Percentiles rank a stretch among this genome's conserved stretches.
These are phyloP conservation scores for Termitomyces sp. DNA, from an alignment of 1,284 basidiomycete genomes.

Conservation along the genomic window DNA sequence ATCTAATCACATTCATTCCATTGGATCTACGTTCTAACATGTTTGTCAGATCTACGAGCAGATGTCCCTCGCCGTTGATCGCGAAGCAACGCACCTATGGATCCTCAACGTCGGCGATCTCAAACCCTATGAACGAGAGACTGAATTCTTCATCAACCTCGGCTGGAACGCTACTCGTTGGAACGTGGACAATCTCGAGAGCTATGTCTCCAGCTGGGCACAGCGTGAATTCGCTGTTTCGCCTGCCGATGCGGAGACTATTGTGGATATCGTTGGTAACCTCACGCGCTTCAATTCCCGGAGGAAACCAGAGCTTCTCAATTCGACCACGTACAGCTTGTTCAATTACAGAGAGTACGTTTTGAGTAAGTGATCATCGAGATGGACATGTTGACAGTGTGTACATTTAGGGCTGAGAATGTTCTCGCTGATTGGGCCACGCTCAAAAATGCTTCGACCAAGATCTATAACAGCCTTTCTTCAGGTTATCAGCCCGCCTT, in stretches of 20 bases:
- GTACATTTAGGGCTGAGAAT: conserved; percentile 46
- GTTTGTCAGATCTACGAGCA: conserved; percentile 51
- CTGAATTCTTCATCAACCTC: conserved; percentile 63
- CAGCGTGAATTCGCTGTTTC: conserved; percentile 58
- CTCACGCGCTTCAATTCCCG: conserved; percentile 58
- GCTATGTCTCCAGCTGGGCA: conserved; percentile 56
- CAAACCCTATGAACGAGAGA: conserved; percentile 68
- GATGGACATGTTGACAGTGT: not conserved
- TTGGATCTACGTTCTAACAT: not conserved
- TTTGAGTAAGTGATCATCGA: not conserved
- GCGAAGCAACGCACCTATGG: conserved; percentile 54
- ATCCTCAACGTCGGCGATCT: conserved; percentile 38
- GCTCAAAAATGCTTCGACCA: conserved; percentile 45
- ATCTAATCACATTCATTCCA: not conserved
- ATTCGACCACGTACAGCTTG: conserved; percentile 57
- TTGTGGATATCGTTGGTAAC: conserved; percentile 52
- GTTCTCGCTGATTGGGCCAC: conserved; percentile 46
- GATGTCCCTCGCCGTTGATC: conserved; percentile 54
- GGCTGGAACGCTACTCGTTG: conserved; percentile 57
- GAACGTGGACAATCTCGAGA: conserved; percentile 47
- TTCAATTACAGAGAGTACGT: conserved; percentile 61
- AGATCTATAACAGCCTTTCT: conserved; percentile 49
- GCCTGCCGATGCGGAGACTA: conserved; percentile 32
- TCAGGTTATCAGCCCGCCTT: conserved; percentile 48
- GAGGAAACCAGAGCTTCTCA: conserved; percentile 64